phyloP scores from a whole-genome alignment of 179 eudicot species.

The Dionaea muscipula region DNA sequence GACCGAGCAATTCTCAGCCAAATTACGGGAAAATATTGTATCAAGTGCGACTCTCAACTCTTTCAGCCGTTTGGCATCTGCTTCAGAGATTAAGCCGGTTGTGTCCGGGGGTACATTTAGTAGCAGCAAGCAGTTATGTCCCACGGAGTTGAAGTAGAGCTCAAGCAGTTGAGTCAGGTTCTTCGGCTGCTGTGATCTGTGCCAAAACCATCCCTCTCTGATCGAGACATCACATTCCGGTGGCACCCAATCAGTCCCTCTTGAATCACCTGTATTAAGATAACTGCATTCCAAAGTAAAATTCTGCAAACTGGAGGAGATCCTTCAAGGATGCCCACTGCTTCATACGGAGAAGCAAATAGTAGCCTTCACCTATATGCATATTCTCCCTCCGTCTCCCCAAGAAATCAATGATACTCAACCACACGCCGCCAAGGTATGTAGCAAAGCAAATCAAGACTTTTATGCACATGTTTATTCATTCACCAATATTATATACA shows the following conservation, averaged over 20 bases:
- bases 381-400: no score
- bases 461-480: no score
- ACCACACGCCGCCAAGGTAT: no score
- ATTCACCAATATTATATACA: no score
- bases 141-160: conserved; percentile 77
- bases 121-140: conserved; percentile 64
- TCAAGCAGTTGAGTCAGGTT: conserved; percentile 44
- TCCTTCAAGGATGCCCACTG: no score
- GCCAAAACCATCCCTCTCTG: conserved; percentile 89
- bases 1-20: conserved; percentile 33
- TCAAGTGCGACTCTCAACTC: conserved; percentile 47
- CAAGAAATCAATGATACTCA: no score
- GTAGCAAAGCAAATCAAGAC: no score
- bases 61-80: conserved; percentile 35
- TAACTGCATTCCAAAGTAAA: conserved; percentile 29
- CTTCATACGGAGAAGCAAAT: no score
- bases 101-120: conserved; percentile 81
- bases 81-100: conserved; percentile 54
- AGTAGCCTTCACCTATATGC: no score
- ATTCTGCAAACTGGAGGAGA: no score
- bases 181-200: conserved; percentile 57
- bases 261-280: conserved; percentile 64
- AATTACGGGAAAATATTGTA: conserved; percentile 48
- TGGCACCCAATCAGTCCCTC: conserved; percentile 79
- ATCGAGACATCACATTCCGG: conserved; percentile 89